These are phyloP conservation scores for Berberis vulgaris DNA, from an alignment of 164 flowering plant species.

Conservation along the genomic window DNA sequence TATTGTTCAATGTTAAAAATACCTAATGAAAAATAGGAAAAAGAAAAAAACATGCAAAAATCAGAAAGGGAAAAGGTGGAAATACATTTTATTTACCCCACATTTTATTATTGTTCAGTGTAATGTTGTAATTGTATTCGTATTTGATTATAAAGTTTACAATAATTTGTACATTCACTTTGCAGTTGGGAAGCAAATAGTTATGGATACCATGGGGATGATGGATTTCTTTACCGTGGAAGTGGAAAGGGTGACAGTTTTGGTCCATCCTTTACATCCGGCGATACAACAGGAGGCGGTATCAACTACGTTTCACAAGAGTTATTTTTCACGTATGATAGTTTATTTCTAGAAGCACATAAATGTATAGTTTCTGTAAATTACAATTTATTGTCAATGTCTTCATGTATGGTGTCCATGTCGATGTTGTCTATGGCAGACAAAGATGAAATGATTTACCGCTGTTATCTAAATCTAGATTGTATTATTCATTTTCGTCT, in stretches of 20 bases:
- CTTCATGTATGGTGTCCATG: background rate
- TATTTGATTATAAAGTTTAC: no score
- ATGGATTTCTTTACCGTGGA: slow-evolving; percentile 88
- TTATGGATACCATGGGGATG: slow-evolving; percentile 97
- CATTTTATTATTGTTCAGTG: background rate
- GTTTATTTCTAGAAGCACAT: no score
- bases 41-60: no score
- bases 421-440: background rate
- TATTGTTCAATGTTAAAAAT: no score
- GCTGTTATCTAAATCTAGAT: background rate
- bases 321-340: slow-evolving; percentile 90
- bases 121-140: no score
- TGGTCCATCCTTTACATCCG: slow-evolving; percentile 83
- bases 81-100: no score
- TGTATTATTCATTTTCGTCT: no score
- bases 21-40: no score
- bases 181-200: slow-evolving; percentile 93
- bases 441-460: no score
- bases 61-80: no score
- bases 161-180: background rate
- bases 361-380: no score
- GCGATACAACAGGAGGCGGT: slow-evolving; percentile 92
- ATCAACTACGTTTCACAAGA: slow-evolving; percentile 87
- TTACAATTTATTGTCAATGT: no score
- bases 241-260: slow-evolving; percentile 76